Evolutionary conservation across 2,329 filamentous ascomycete species (phyloP).

Genomic region (Verticillium longisporum): DNA sequence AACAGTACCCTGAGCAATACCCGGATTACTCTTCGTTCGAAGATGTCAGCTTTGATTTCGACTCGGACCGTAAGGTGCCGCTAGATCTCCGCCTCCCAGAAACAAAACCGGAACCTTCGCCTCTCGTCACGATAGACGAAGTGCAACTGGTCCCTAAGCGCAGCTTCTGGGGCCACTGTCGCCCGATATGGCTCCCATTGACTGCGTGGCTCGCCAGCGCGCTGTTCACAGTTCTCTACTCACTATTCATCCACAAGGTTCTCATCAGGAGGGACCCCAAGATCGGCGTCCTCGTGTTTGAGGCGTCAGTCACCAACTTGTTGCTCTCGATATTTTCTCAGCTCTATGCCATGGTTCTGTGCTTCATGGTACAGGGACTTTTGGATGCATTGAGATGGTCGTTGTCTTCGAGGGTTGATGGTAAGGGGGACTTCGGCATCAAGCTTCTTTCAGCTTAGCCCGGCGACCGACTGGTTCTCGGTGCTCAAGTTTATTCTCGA

Average conservation of each 20-base stretch:
- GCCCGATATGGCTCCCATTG: neutral
- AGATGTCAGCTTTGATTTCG: slow-evolving; percentile 3
- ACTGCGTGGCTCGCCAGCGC: slow-evolving; percentile 3
- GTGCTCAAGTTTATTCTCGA: slow-evolving; percentile 6
- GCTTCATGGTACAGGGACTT: slow-evolving; percentile 1
- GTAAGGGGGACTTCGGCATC: slow-evolving; percentile 3
- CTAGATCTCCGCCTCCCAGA: slow-evolving; percentile 1
- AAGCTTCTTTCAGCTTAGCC: slow-evolving; percentile 8
- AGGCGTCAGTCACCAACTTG: slow-evolving; percentile 7
- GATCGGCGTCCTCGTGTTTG: slow-evolving; percentile 3
- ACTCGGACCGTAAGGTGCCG: slow-evolving; percentile 1
- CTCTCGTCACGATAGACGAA: neutral
- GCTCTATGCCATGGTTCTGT: slow-evolving; percentile 5
- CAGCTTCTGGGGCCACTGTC: neutral
- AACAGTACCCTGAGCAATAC: neutral
- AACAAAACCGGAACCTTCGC: neutral
- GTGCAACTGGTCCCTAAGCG: neutral
- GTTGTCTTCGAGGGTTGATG: slow-evolving; percentile 1
- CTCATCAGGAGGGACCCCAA: slow-evolving; percentile 5
- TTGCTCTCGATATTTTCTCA: slow-evolving; percentile 6
- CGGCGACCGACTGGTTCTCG: slow-evolving; percentile 9
- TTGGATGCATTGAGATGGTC: slow-evolving; percentile 7
- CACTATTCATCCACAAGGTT: slow-evolving; percentile 5
- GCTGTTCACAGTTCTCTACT: slow-evolving; percentile 5
- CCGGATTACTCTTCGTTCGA: neutral